Evolutionary conservation across 257 asterid genomes (phyloP), one percentile per base, ranked within the genome.

Genomic region (Scutellaria minor): DNA sequence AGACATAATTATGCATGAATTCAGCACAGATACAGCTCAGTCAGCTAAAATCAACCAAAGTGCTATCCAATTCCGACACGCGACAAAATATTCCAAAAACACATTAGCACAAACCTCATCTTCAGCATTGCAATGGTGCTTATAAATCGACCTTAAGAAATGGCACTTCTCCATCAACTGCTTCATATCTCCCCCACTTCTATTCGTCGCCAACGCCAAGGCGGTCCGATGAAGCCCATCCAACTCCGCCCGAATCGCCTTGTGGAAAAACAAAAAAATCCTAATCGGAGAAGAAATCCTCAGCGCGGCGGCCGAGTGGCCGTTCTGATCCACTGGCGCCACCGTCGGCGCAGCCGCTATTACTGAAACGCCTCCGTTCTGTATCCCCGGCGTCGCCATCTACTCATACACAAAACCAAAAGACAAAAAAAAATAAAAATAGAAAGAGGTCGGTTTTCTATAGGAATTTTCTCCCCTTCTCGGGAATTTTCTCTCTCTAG

Each of bases 61-160:
- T 42, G 9, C 65, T 48, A 66, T 71, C 66, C 54, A 66, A 79
- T 53, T 15, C 70, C 4, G 41, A 58, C 58, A 50, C 59, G 31
- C 50, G 47, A 57, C 63, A 22, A 14, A 52, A 18, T 8, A 62
- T 14, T 9, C 47, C 40, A 52, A 63, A 35, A 14, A 8, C 66
- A 61, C 37, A 75, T 0, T 10, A 45, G 70, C 73, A 58, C 83
- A 57, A 39, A 84, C 97, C 97, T 91, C 97, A 66, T 91, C 97
- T 76, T 91, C 97, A 55, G 97, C 97, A 83, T 91, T 91, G 86
- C 97, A 91, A 79, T 91, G 97, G 85, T 91, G 96, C 70, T 85
- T 87, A 64, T 91, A 91, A 79, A 91, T 91, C 67, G 94, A 89
- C 83, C 96, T 81, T 18, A 91, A 74, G 74, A 89, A 85, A 73